A percentile compares a stretch with the other conserved stretches of the same genome.
Conservation (phyloP, 129 eudicot species). For the Centella asiatica region DNA sequence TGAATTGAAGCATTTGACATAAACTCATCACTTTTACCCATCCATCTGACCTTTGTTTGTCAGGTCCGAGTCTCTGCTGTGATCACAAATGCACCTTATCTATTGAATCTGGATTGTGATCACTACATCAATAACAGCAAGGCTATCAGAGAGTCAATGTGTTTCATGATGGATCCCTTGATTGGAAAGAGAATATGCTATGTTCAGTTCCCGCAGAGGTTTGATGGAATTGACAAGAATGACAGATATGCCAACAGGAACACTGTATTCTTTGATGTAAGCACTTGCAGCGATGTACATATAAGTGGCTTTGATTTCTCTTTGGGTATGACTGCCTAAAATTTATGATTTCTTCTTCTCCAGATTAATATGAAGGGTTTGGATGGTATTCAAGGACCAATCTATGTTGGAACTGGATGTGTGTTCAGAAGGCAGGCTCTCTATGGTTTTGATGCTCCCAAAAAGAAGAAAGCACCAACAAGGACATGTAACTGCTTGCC, state of each 20-base stretch:
- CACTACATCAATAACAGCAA: slow-evolving; percentile 78
- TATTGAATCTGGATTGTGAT: slow-evolving; percentile 73
- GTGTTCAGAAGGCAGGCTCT: slow-evolving; percentile 58
- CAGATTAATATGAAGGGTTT: slow-evolving; percentile 49
- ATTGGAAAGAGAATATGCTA: slow-evolving; percentile 67
- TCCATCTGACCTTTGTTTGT: neutral
- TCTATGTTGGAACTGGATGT: slow-evolving; percentile 46
- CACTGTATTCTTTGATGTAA: slow-evolving; percentile 74
- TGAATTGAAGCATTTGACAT: neutral
- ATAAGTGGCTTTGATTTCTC: neutral
- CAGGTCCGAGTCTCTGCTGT: slow-evolving; percentile 77
- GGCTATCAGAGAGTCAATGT: slow-evolving; percentile 77
- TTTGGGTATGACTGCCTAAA: neutral
- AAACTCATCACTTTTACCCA: neutral
- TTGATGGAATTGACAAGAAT: slow-evolving; percentile 61
- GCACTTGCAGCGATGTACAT: neutral
- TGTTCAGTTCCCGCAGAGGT: slow-evolving; percentile 76
- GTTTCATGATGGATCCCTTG: slow-evolving; percentile 80
- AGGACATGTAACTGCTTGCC: slow-evolving; percentile 82
- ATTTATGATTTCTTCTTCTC: neutral
- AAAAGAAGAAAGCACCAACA: slow-evolving; percentile 48
- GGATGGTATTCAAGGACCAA: slow-evolving; percentile 51
- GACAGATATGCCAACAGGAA: slow-evolving; percentile 74
- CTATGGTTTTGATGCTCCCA: slow-evolving; percentile 75
- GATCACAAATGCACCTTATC: slow-evolving; percentile 65